Evolutionary conservation across 495 filamentous ascomycete species (phyloP), one percentile per base, ranked within the genome.

Genomic region (Penicillium crystallinum): DNA sequence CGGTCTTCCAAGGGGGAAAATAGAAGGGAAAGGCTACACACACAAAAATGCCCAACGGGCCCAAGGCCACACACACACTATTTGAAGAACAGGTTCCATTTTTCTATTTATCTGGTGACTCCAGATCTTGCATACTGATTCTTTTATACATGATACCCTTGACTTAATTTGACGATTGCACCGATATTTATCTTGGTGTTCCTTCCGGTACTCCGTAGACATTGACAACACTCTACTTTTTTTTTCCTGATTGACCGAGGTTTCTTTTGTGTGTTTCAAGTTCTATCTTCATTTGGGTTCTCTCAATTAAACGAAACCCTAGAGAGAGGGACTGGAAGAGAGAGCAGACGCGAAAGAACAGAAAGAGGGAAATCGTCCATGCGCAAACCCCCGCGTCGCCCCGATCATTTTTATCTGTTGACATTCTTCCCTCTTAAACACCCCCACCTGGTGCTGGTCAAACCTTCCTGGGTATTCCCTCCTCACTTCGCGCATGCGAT

Each of bases 401-500:
- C 6, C 21, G n/a, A 40, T 31, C 30, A 35, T 29, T 46, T 42
- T 27, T 15, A 9, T 18, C 45, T n/a, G n/a, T 35, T 11, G 22
- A 37, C 34, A 37, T 45, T 36, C 34, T 46, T 47, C 18, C 21
- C 33, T 27, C 34, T 11, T 12, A 40, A 23, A 12, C 39, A 19
- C 53, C 18, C 30, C 41, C 14, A 52, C 18, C 33, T 21, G 14
- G 5, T 36, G 11, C 29, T 48, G 43, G 33, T 29, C 35, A 46
- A 41, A 35, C 53, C 42, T 18, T 47, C 48, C 19, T 39, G 34
- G 31, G 36, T 35, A 29, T 46, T 51, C 46, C 50, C 54, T 54
- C 54, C 58, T 54, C 50, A 38, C 57, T 56, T 56, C 44, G 49
- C 40, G 38, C 35, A 41, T 44, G 44, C 51, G 51, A 25, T 11